Percentiles rank a stretch among this genome's conserved stretches.
These are phyloP conservation scores for Apiosordaria backusii DNA, from an alignment of 495 filamentous ascomycete genomes.

Conservation along the genomic window DNA sequence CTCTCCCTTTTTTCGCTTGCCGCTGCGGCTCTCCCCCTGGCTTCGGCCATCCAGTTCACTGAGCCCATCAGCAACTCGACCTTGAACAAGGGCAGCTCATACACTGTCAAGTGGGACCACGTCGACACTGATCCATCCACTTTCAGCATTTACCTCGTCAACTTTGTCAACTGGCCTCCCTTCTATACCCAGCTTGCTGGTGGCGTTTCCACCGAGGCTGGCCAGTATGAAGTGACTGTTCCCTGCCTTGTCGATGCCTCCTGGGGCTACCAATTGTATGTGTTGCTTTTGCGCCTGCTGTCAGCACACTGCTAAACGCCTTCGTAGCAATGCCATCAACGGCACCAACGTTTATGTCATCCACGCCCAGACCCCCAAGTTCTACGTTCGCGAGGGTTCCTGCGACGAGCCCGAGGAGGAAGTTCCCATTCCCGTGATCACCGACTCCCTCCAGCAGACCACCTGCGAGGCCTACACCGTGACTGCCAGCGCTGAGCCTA, in stretches of 20 bases:
- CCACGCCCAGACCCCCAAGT: slow-evolving; percentile 45
- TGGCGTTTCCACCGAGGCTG: slow-evolving; percentile 34
- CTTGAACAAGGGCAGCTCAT: slow-evolving; percentile 35
- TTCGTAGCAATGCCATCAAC: slow-evolving; percentile 44
- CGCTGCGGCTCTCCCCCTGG: slow-evolving; percentile 25
- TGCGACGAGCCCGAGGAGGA: slow-evolving; percentile 14
- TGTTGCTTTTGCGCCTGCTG: neutral
- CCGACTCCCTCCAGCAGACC: neutral
- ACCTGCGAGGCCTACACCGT: slow-evolving; percentile 29
- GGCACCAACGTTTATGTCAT: slow-evolving; percentile 50
- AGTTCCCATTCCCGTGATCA: slow-evolving; percentile 3
- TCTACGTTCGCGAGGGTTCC: slow-evolving; percentile 34
- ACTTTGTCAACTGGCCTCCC: slow-evolving; percentile 50
- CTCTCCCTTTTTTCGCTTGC: slow-evolving; percentile 27
- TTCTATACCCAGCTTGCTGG: slow-evolving; percentile 39
- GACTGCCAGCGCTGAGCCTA: slow-evolving; percentile 22
- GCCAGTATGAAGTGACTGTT: slow-evolving; percentile 35
- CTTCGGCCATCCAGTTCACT: slow-evolving; percentile 32
- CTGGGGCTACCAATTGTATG: slow-evolving; percentile 45
- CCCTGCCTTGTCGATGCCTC: slow-evolving; percentile 41
- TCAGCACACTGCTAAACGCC: neutral
- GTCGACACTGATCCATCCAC: slow-evolving; percentile 46
- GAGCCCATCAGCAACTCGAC: slow-evolving; percentile 32
- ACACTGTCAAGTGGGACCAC: slow-evolving; percentile 39
- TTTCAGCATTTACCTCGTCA: slow-evolving; percentile 47